Evolutionary conservation across 1,139 yeast species (phyloP).

Genomic region (Protomyces macrosporus): DNA sequence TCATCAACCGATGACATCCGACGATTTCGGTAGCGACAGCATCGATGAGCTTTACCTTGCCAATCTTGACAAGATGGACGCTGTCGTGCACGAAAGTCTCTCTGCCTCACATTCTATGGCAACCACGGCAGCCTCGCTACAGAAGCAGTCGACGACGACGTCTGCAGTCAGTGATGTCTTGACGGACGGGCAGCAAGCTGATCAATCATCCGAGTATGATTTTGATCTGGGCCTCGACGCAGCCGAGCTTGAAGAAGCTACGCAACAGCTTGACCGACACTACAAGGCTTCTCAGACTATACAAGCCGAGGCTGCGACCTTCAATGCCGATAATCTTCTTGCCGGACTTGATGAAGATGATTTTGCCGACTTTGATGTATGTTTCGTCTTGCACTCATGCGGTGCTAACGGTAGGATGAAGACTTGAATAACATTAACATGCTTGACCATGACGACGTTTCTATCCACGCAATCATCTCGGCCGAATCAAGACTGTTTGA

Average conservation of each 20-base stretch:
- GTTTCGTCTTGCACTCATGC: neutral
- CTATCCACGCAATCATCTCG: constrained; percentile 1
- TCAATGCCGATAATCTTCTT: neutral
- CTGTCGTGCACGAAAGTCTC: neutral
- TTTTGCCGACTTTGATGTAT: constrained; percentile 19
- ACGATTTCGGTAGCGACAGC: constrained; percentile 8
- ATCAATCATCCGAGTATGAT: neutral
- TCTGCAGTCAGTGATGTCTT: neutral
- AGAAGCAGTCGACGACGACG: too few relatives aligned
- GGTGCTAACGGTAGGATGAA: neutral
- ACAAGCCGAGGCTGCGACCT: neutral
- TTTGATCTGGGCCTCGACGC: neutral
- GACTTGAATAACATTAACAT: neutral
- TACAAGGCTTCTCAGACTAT: neutral
- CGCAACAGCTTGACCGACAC: neutral
- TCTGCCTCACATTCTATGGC: neutral
- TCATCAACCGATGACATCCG: neutral
- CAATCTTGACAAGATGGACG: constrained; percentile 2
- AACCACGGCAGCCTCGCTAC: too few relatives aligned
- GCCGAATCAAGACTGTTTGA: neutral
- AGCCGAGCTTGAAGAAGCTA: neutral
- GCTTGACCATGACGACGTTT: neutral
- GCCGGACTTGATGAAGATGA: constrained; percentile 18
- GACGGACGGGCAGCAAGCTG: neutral
- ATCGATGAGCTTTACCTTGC: neutral